A percentile compares a stretch with the other conserved stretches of the same genome.
Evolutionary conservation across 2,329 filamentous ascomycete genomes (phyloP).

Genomic region (Tolypocladium ophioglossoides): DNA sequence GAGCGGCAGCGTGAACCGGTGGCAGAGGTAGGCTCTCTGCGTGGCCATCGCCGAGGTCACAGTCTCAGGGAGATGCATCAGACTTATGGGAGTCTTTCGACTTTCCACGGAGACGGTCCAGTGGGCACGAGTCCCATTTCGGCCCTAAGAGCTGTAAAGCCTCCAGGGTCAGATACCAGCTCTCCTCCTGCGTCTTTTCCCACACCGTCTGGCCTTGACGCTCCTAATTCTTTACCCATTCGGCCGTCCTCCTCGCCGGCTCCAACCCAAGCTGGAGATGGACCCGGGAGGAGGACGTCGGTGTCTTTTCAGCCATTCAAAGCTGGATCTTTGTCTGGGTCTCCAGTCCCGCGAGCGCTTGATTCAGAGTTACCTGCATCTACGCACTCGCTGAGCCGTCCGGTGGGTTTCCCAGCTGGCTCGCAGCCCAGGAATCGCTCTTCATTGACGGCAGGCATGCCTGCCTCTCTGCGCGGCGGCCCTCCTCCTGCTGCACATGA

Average conservation of each 20-base stretch:
- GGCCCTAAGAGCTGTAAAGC: constrained; percentile 60
- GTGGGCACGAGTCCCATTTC: constrained; percentile 80
- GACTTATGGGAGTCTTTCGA: constrained; percentile 82
- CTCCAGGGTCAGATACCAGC: constrained; percentile 49
- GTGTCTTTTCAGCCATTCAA: constrained; percentile 96
- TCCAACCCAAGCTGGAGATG: constrained; percentile 37
- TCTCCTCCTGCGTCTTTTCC: constrained; percentile 45
- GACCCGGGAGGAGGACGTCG: constrained; percentile 59
- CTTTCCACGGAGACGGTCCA: constrained; percentile 71
- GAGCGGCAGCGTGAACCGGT: constrained; percentile 23
- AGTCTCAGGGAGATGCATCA: constrained; percentile 55
- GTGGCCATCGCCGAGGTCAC: constrained; percentile 43
- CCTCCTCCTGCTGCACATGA: constrained; percentile 51
- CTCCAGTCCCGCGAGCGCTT: constrained; percentile 47
- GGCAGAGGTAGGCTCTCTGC: constrained; percentile 64
- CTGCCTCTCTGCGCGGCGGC: constrained; percentile 58
- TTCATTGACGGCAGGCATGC: constrained; percentile 65
- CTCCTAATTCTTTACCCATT: constrained; percentile 46
- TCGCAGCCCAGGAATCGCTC: constrained; percentile 53
- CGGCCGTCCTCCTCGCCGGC: constrained; percentile 20
- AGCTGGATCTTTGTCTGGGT: constrained; percentile 85
- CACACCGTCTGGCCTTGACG: constrained; percentile 31
- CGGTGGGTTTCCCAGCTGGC: constrained; percentile 32
- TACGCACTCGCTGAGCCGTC: constrained; percentile 39
- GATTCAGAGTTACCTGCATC: constrained; percentile 45